Conservation (phyloP, 2,329 filamentous ascomycete genomes). For the Pyricularia grisea region DNA sequence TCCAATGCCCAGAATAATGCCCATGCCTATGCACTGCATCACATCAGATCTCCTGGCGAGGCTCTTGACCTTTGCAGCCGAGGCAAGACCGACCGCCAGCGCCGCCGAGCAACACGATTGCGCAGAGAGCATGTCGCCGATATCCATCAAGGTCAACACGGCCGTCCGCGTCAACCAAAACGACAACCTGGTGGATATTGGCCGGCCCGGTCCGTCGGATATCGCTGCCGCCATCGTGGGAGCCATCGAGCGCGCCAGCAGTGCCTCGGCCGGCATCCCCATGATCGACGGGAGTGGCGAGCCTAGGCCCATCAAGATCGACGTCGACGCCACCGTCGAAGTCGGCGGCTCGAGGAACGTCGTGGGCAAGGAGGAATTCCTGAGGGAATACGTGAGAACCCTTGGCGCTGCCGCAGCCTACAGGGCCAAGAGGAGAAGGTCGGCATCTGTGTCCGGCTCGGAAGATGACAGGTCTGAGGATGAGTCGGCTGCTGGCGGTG, state of each 20-base stretch:
- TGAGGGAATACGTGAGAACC: slow-evolving; percentile 3
- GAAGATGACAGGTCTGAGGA: background rate
- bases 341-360: slow-evolving; percentile 35
- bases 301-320: slow-evolving; percentile 29
- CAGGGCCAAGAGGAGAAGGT: background rate
- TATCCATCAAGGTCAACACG: slow-evolving; percentile 38
- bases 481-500: background rate
- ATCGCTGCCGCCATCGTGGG: slow-evolving; percentile 33
- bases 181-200: slow-evolving; percentile 36
- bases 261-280: slow-evolving; percentile 27
- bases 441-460: background rate
- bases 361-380: slow-evolving; percentile 21
- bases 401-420: background rate
- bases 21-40: background rate
- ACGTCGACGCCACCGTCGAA: slow-evolving; percentile 34
- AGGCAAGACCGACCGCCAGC: slow-evolving; percentile 5
- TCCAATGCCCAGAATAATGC: background rate
- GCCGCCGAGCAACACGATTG: slow-evolving; percentile 13
- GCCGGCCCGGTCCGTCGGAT: slow-evolving; percentile 30
- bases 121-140: slow-evolving; percentile 19
- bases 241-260: slow-evolving; percentile 31
- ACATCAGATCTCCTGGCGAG: background rate
- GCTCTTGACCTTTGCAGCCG: background rate
- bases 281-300: slow-evolving; percentile 36
- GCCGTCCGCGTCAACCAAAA: slow-evolving; percentile 34